Evolutionary conservation across 306 rosid genomes (phyloP), one percentile per base, ranked within the genome.

Genomic region (Senna siamea): DNA sequence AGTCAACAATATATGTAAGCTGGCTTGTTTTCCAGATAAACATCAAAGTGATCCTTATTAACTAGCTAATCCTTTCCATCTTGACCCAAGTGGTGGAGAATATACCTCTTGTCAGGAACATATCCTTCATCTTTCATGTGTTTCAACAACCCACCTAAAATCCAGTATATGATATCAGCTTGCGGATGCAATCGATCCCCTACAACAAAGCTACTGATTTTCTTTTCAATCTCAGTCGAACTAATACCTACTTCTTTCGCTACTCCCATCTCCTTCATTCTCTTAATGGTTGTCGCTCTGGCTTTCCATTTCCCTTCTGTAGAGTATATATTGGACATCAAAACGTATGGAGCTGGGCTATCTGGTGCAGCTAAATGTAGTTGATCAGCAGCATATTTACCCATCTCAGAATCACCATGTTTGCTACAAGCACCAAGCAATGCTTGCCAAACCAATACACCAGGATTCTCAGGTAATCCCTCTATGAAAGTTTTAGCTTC

Each of bases 351-450:
- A 47, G 86, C 87, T 0, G 91, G 73, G 78, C 90, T 88, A 60
- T 76, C 78, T 9, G 98, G 97, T 38, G 85, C 40, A 7, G 84
- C 91, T 20, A 51, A 73, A 79, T 80, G 55, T 80, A 91, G 81
- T 80, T 85, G 50, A 65, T 88, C 85, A 2, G 96, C 93, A 11
- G 96, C 97, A 74, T 83, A 89, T 77, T 86, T 86, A 12, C 97
- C 92, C 60, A 63, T 82, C 78, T 93, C 84, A 0, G 92, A 89
- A 79, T 91, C 90, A 44, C 91, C 81, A 52, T 85, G 89, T 47
- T 89, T 76, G 83, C 92, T 69, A 82, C 94, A 89, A 77, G 98
- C 98, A 50, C 98, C 98, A 56, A 93, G 89, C 85, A 93, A 79
- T 61, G 96, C 89, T 81, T 93, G 97, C 97, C 98, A 93, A 80